Conservation (phyloP, 2,329 filamentous ascomycete species). For the Cephalotrichum gorgonifer region DNA sequence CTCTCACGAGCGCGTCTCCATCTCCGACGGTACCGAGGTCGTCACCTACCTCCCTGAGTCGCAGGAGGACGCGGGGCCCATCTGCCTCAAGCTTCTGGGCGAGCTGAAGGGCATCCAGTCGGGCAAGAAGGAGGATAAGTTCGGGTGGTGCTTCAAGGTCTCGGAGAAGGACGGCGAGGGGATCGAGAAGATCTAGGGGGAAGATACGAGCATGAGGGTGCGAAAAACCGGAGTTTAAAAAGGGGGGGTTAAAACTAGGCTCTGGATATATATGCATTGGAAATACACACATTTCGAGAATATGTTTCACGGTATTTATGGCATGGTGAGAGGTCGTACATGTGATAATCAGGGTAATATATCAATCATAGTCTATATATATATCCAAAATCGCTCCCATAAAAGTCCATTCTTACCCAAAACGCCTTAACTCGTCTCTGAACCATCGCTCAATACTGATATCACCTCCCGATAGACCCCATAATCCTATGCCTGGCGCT, state of each 20-base stretch:
- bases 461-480: not conserved
- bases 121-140: constrained; percentile 66
- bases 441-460: not conserved
- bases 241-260: not conserved
- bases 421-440: not conserved
- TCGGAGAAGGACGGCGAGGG: constrained; percentile 32
- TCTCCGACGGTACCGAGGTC: constrained; percentile 31
- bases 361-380: not conserved
- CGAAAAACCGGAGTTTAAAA: not conserved
- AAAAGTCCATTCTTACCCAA: not conserved
- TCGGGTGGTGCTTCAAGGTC: constrained; percentile 57
- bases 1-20: constrained; percentile 25
- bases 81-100: constrained; percentile 61
- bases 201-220: not conserved
- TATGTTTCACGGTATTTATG: too few species aligned
- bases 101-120: constrained; percentile 79
- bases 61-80: constrained; percentile 60
- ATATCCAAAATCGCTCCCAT: not conserved
- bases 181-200: not conserved
- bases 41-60: constrained; percentile 43
- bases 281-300: too few species aligned
- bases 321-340: too few species aligned
- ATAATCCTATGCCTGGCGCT: constrained; percentile 1
- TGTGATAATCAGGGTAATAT: not conserved
- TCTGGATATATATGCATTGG: not conserved